Conservation (phyloP, 352 stramenopile species). For the Globisporangium mamillatum region DNA sequence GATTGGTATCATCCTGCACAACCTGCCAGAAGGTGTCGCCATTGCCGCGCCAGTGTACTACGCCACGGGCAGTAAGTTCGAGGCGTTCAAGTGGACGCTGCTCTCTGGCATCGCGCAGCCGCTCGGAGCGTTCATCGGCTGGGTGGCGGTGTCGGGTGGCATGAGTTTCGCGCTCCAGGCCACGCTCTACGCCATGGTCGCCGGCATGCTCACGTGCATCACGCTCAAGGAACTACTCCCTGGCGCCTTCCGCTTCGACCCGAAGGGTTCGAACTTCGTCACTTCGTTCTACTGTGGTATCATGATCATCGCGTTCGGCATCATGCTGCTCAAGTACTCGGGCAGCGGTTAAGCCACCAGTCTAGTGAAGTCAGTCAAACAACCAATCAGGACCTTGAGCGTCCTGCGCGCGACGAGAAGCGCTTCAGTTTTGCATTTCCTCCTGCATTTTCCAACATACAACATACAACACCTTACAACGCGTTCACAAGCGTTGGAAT, state of each 20-base stretch:
- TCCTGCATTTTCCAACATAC: background rate
- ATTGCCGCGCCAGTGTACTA: conserved; percentile 96
- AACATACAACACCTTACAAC: no score
- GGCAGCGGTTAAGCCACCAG: conserved; percentile 9
- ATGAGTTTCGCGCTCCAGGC: conserved; percentile 63
- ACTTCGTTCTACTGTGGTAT: conserved; percentile 78
- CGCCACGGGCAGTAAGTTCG: conserved; percentile 87
- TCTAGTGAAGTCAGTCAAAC: conserved; percentile 19
- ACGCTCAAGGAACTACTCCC: conserved; percentile 88
- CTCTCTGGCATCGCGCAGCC: conserved; percentile 89
- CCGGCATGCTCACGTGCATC: conserved; percentile 94
- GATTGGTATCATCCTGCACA: conserved; percentile 94
- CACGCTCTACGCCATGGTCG: conserved; percentile 89
- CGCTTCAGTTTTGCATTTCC: background rate
- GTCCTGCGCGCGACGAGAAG: background rate
- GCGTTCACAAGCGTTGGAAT: no score
- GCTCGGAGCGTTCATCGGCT: conserved; percentile 88
- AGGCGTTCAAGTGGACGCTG: conserved; percentile 91
- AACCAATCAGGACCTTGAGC: background rate
- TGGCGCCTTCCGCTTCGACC: conserved; percentile 85
- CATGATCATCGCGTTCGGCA: conserved; percentile 75
- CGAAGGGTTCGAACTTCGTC: conserved; percentile 81
- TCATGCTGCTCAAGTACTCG: conserved; percentile 71
- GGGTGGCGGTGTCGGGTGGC: conserved; percentile 44
- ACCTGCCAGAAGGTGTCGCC: conserved; percentile 94